phyloP scores from a whole-genome alignment of 2,329 filamentous ascomycete genomes.

The Pestalotiopsis sp. region DNA sequence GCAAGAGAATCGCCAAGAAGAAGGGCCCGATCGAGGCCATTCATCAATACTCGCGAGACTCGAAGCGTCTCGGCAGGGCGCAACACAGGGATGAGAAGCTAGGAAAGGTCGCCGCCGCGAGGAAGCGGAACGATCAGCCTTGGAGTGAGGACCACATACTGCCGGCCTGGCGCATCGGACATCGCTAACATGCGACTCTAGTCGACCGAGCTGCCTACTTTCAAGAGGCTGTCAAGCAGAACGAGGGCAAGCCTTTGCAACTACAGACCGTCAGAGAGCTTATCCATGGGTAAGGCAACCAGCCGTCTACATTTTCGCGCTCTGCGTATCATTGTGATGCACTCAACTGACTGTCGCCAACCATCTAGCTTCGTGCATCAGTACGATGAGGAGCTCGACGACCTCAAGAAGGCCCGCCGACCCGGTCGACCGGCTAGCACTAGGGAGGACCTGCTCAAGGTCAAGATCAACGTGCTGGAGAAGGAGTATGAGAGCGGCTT shows the following conservation, averaged over 20 bases:
- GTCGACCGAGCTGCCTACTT: constrained; percentile 74
- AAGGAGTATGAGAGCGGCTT: constrained; percentile 86
- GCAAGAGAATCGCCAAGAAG: constrained; percentile 91
- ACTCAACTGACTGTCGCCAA: constrained; percentile 31
- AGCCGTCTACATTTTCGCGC: background rate
- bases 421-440: constrained; percentile 78
- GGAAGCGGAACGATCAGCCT: constrained; percentile 74
- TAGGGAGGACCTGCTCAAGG: constrained; percentile 76
- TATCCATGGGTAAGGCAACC: constrained; percentile 56
- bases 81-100: constrained; percentile 82
- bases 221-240: constrained; percentile 64
- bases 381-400: constrained; percentile 70
- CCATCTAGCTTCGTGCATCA: constrained; percentile 63
- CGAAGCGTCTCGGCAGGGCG: constrained; percentile 78
- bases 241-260: constrained; percentile 52
- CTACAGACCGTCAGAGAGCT: constrained; percentile 61
- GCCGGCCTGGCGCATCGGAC: background rate
- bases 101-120: constrained; percentile 68
- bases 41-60: constrained; percentile 88
- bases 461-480: constrained; percentile 70
- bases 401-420: constrained; percentile 70
- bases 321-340: background rate
- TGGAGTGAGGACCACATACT: constrained; percentile 57
- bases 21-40: constrained; percentile 73
- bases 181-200: constrained; percentile 32